A percentile compares a stretch with the other conserved stretches of the same genome.
phyloP scores from a whole-genome alignment of 352 stramenopile species.

The Halophytophthora polymorphica region DNA sequence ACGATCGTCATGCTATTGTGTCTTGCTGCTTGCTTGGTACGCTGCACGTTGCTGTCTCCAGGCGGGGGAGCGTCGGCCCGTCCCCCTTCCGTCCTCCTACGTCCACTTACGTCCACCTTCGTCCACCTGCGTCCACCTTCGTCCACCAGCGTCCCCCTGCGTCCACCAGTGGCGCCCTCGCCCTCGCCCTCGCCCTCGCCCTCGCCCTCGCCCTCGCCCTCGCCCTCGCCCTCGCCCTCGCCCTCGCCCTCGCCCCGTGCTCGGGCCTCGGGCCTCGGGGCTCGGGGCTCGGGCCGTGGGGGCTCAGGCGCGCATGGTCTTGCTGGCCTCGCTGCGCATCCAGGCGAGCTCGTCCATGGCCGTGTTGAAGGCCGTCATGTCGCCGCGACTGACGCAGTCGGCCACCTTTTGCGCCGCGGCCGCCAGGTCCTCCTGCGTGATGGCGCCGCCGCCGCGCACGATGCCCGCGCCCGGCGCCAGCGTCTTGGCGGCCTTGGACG shows the following conservation, averaged over 20 bases:
- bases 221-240: too few relatives aligned
- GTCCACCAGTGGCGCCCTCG: too few relatives aligned
- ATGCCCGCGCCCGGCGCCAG: constrained; percentile 51
- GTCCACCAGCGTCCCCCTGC: too few relatives aligned
- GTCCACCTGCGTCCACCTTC: too few relatives aligned
- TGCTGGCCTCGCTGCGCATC: constrained; percentile 76
- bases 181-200: too few relatives aligned
- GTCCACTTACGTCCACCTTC: too few relatives aligned
- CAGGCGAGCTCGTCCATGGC: constrained; percentile 80
- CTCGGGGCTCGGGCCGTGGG: too few relatives aligned
- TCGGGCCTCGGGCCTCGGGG: too few relatives aligned
- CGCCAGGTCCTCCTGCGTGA: constrained; percentile 65
- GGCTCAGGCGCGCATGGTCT: constrained; percentile 65
- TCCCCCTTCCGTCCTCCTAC: too few relatives aligned
- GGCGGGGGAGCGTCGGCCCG: too few relatives aligned
- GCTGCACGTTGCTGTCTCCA: constrained; percentile 9
- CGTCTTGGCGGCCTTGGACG: constrained; percentile 54
- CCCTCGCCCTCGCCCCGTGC: too few relatives aligned
- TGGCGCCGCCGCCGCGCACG: constrained; percentile 31
- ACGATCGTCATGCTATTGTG: constrained; percentile 15
- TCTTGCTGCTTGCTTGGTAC: constrained; percentile 25
- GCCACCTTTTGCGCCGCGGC: constrained; percentile 63
- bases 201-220: too few relatives aligned
- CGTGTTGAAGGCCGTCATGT: constrained; percentile 80
- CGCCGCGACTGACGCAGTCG: constrained; percentile 69